These are phyloP conservation scores for Thielaviopsis musarum DNA, from an alignment of 2,329 filamentous ascomycete genomes.

Conservation along the genomic window DNA sequence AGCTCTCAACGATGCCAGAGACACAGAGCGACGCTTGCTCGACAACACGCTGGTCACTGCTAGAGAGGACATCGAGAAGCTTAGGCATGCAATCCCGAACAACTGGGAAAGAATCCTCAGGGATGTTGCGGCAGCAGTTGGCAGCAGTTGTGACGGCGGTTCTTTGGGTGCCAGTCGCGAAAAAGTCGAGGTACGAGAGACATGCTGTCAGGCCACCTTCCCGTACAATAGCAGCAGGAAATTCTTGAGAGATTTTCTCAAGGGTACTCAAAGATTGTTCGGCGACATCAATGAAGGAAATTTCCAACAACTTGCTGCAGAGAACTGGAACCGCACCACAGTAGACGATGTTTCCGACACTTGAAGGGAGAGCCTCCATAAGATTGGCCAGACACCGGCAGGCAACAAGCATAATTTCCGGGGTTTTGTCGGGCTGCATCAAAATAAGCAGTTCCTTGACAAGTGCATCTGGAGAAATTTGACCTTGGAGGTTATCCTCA, in stretches of 20 bases:
- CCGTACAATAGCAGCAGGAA: conserved; percentile 83
- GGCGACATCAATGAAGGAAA: conserved; percentile 91
- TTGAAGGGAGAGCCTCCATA: conserved; percentile 90
- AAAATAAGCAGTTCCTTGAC: conserved; percentile 84
- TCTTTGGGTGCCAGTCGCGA: conserved; percentile 88
- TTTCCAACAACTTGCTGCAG: conserved; percentile 88
- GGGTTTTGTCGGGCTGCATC: conserved; percentile 80
- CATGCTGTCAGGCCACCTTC: conserved; percentile 95
- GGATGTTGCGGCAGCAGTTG: conserved; percentile 95
- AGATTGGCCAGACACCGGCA: conserved; percentile 91
- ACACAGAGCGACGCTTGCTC: conserved; percentile 94
- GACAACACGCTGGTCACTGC: conserved; percentile 89
- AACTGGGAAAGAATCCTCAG: conserved; percentile 80
- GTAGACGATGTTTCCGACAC: conserved; percentile 90
- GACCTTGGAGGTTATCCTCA: conserved; percentile 87
- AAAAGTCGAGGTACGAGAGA: conserved; percentile 90
- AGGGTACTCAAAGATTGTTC: conserved; percentile 93
- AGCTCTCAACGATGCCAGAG: conserved; percentile 90
- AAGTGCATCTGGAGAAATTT: conserved; percentile 86
- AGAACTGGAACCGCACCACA: conserved; percentile 90
- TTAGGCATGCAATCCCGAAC: conserved; percentile 95
- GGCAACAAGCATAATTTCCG: conserved; percentile 91
- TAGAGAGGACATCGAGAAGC: conserved; percentile 72
- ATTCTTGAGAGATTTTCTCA: conserved; percentile 94
- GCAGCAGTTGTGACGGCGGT: conserved; percentile 94